These are phyloP conservation scores for Postia placenta DNA, from an alignment of 768 basidiomycete species.

Conservation along the genomic window DNA sequence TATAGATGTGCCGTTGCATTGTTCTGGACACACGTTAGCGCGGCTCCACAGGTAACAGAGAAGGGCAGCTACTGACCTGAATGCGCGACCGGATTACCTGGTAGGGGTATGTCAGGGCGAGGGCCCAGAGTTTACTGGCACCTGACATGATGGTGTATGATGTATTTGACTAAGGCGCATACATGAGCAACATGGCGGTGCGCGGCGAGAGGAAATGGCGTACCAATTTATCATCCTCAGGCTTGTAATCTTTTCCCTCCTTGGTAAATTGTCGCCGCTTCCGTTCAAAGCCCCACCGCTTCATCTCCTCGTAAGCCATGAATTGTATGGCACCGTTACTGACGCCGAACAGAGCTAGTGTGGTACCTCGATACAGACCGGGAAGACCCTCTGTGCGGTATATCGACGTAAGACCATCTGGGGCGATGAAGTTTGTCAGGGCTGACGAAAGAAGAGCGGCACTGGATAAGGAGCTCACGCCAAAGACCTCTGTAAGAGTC, in stretches of 20 bases:
- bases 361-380: constrained; percentile 85
- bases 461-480: constrained; percentile 36
- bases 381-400: constrained; percentile 64
- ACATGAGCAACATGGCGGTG: neutral
- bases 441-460: neutral
- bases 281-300: constrained; percentile 78
- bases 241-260: constrained; percentile 57
- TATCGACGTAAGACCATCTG: constrained; percentile 72
- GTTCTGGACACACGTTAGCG: constrained; percentile 38
- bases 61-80: constrained; percentile 51
- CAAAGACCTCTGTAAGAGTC: constrained; percentile 74
- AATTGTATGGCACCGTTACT: constrained; percentile 95
- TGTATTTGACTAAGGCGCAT: constrained; percentile 66
- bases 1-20: constrained; percentile 62
- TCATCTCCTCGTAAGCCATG: constrained; percentile 95
- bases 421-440: neutral
- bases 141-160: constrained; percentile 93
- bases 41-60: neutral
- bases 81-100: constrained; percentile 93
- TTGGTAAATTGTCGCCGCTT: constrained; percentile 59
- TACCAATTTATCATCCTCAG: constrained; percentile 83
- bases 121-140: constrained; percentile 79
- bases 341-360: constrained; percentile 86
- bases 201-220: constrained; percentile 22
- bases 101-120: constrained; percentile 89